A percentile compares a stretch with the other conserved stretches of the same genome.
Evolutionary conservation across 2,329 filamentous ascomycete genomes (phyloP).

Genomic region (Hypoxylon sp.): DNA sequence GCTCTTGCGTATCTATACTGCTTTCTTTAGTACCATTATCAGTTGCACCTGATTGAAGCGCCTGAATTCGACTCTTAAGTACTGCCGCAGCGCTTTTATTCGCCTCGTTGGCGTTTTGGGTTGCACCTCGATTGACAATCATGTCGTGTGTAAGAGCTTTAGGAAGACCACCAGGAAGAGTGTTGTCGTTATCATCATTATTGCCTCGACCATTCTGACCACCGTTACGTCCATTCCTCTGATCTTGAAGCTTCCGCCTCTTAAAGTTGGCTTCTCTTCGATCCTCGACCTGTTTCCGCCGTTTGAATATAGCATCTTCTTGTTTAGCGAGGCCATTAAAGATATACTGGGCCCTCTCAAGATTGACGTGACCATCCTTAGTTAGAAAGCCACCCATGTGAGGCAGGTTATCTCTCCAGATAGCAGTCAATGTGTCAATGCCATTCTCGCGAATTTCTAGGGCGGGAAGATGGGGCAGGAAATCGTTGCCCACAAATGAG

Average conservation of each 20-base stretch:
- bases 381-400: conserved; percentile 96
- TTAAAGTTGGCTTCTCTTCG: conserved; percentile 84
- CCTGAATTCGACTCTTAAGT: conserved; percentile 83
- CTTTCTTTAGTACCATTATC: conserved; percentile 38
- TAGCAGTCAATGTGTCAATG: conserved; percentile 95
- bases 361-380: conserved; percentile 92
- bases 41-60: conserved; percentile 48
- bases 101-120: conserved; percentile 79
- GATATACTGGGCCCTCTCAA: conserved; percentile 89
- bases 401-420: conserved; percentile 94
- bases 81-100: conserved; percentile 96
- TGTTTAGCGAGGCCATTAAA: conserved; percentile 90
- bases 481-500: conserved; percentile 99
- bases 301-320: conserved; percentile 92
- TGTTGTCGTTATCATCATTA: conserved; percentile 46
- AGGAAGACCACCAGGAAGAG: conserved; percentile 67
- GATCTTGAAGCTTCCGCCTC: conserved; percentile 80
- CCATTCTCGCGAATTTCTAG: conserved; percentile 97
- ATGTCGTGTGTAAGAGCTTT: conserved; percentile 85
- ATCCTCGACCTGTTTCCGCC: conserved; percentile 88
- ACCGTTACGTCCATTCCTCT: conserved; percentile 53
- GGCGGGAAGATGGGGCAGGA: conserved; percentile 96
- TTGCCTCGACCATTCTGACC: conserved; percentile 53
- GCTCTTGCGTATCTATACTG: conserved; percentile 54
- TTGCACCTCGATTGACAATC: conserved; percentile 79